Evolutionary conservation across 2,329 filamentous ascomycete genomes (phyloP), one percentile per base, ranked within the genome.

Genomic region (Talaromyces sp.): DNA sequence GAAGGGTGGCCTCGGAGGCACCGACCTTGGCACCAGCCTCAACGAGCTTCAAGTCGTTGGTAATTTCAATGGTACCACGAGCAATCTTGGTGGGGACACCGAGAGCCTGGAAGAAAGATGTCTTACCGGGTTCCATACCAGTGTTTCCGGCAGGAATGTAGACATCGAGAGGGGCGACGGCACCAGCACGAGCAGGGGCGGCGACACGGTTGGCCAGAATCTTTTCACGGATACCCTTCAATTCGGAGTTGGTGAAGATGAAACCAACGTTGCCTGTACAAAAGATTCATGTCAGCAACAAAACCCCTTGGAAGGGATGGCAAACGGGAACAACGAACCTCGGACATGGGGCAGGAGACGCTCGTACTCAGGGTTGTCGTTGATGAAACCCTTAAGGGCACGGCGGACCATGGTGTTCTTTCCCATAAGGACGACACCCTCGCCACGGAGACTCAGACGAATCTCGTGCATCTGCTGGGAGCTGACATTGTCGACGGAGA

Each of bases 381-480:
- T 59, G 74, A 97, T 78, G 85, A 99, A 96, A 78, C 91, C 93
- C 86, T 93, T 96, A 78, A 99, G 86, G 74, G 95, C 96, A 85
- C 95, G 93, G 80, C 95, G 95, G 78, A 96, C 93, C 95, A 99
- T 99, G 82, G 95, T 99, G 89, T 99, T 99, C 90, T 97, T 98
- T 80, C 93, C 95, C 95, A 98, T 98, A 83, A 99, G 86, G 73
- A 99, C 93, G 73, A 98, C 90, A 82, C 87, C 93, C 82, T 96
- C 83, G 67, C 89, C 89, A 80, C 95, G 93, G 80, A 99, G 90
- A 75, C 91, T 82, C 76, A 89, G 83, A 80, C 95, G 91, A 81
- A 99, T 98, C 88, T 99, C 95, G 91, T 99, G 95, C 96, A 99
- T 99, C 89, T 99, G 96, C 88, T 99, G 95, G 73, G 95, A 99